These are phyloP conservation scores for Suillus clintonianus DNA, from an alignment of 768 basidiomycete genomes.

Conservation along the genomic window DNA sequence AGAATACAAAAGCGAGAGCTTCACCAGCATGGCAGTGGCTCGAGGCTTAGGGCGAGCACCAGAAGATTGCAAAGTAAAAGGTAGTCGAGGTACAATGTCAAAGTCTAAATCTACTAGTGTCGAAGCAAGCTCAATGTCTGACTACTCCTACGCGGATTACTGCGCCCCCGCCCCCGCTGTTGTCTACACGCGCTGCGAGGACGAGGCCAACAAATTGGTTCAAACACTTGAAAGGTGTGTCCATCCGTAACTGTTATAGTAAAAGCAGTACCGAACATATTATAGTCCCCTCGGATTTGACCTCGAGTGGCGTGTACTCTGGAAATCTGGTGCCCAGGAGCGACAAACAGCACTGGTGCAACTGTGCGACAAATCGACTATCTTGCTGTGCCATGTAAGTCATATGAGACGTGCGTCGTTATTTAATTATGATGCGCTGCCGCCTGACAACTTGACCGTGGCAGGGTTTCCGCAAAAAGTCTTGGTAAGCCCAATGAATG, in stretches of 20 bases:
- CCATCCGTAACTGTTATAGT: neutral
- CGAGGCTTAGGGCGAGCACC: neutral
- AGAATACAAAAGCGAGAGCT: neutral
- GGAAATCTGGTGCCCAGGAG: conserved; percentile 31
- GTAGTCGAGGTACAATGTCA: conserved; percentile 7
- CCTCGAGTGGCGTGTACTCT: conserved; percentile 48
- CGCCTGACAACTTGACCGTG: neutral
- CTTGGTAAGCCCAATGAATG: conserved; percentile 28
- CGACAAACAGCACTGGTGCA: conserved; percentile 48
- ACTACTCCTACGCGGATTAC: conserved; percentile 42
- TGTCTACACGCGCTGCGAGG: conserved; percentile 42
- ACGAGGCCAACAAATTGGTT: conserved; percentile 43
- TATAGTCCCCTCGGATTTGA: conserved; percentile 51
- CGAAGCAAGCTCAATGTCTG: conserved; percentile 21
- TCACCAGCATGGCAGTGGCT: neutral
- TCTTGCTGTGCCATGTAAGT: conserved; percentile 50
- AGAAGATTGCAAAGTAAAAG: neutral
- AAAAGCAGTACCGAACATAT: neutral
- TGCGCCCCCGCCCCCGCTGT: conserved; percentile 29
- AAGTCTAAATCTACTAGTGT: neutral
- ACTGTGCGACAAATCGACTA: conserved; percentile 41
- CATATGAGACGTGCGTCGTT: conserved; percentile 44
- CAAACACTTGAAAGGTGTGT: conserved; percentile 39
- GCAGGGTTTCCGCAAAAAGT: conserved; percentile 47
- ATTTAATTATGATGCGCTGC: neutral